Conservation (phyloP, 768 basidiomycete genomes). For the Macrocybe gigantea region DNA sequence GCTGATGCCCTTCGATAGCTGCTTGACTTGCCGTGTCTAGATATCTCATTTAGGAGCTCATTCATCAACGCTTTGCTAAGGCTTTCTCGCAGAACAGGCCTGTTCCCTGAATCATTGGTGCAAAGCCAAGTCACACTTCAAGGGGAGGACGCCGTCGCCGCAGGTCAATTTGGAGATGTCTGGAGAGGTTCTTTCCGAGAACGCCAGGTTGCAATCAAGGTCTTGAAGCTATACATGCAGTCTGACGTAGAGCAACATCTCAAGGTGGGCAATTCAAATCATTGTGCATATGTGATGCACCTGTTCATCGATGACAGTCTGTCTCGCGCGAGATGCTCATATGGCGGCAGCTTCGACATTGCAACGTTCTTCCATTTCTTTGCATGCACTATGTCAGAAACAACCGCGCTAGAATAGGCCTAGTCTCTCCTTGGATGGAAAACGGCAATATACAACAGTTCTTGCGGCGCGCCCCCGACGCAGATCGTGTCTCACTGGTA, state of each 20-base stretch:
- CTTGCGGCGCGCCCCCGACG: slow-evolving; percentile 1
- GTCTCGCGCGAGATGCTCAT: slow-evolving; percentile 9
- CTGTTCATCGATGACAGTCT: slow-evolving; percentile 1
- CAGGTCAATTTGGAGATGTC: slow-evolving; percentile 24
- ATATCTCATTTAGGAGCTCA: slow-evolving; percentile 4
- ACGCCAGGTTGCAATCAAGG: slow-evolving; percentile 24
- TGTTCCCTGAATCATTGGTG: slow-evolving; percentile 19
- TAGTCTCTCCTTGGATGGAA: slow-evolving; percentile 12
- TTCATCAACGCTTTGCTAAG: slow-evolving; percentile 11
- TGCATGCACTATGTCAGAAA: slow-evolving; percentile 8
- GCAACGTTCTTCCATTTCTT: slow-evolving; percentile 10
- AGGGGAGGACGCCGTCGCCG: slow-evolving; percentile 11
- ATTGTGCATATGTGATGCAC: too few species aligned
- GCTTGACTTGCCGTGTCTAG: slow-evolving; percentile 6
- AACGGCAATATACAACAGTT: slow-evolving; percentile 8
- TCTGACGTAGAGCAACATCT: slow-evolving; percentile 10
- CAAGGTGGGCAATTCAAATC: slow-evolving; percentile 12
- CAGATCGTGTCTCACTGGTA: slow-evolving; percentile 8
- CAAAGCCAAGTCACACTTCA: slow-evolving; percentile 6
- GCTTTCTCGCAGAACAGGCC: slow-evolving; percentile 20
- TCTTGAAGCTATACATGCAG: slow-evolving; percentile 14
- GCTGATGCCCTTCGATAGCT: slow-evolving; percentile 1
- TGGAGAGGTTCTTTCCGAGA: slow-evolving; percentile 19
- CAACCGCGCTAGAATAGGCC: slow-evolving; percentile 7
- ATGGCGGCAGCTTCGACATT: slow-evolving; percentile 10